Evolutionary conservation across 345 rosid genomes (phyloP).

Genomic region (Arabidopsis suecica): DNA sequence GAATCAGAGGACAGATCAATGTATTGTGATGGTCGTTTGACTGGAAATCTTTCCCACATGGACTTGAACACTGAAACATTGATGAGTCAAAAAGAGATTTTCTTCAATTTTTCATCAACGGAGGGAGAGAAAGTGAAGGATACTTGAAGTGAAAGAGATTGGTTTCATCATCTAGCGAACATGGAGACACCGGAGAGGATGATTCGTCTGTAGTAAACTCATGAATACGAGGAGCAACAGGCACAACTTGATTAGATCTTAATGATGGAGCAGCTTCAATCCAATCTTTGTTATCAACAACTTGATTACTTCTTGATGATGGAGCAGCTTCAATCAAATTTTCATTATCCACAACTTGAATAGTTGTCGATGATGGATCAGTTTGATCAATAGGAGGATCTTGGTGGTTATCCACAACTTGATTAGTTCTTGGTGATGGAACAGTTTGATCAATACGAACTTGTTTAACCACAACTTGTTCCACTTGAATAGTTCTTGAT

Average conservation of each 20-base stretch:
- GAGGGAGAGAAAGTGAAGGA: background rate
- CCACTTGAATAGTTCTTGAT: background rate
- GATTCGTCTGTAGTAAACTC: background rate
- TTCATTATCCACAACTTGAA: background rate
- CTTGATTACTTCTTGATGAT: background rate
- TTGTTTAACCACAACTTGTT: background rate
- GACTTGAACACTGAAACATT: background rate
- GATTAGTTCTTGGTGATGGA: background rate
- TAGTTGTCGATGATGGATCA: background rate
- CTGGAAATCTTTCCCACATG: background rate
- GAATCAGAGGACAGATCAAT: conserved; percentile 5
- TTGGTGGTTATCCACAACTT: background rate
- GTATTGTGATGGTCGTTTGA: background rate
- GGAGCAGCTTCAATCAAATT: background rate
- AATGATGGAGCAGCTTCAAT: conserved; percentile 5
- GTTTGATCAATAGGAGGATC: background rate
- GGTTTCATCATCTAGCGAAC: conserved; percentile 25
- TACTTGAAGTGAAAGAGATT: conserved; percentile 5
- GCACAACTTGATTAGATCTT: conserved; percentile 15
- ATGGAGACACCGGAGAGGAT: background rate
- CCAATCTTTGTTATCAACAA: background rate
- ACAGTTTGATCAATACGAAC: background rate
- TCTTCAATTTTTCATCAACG: conserved; percentile 9
- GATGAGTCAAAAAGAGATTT: background rate
- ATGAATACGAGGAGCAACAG: conserved; percentile 9